Conservation (phyloP, 148 eudicot species). For the Selenicereus undatus region DNA sequence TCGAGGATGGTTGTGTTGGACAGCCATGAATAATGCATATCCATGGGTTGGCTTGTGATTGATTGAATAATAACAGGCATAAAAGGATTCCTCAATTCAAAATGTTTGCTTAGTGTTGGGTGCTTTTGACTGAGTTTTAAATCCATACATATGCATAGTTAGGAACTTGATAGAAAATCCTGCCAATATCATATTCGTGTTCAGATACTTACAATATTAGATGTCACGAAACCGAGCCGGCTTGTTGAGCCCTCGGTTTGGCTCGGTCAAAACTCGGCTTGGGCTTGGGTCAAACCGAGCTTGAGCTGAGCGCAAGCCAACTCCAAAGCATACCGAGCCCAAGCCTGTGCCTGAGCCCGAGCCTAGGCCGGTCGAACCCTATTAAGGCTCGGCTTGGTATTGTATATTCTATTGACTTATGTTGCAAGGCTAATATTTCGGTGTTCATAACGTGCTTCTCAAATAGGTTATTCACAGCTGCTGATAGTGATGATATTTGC, state of each 20-base stretch:
- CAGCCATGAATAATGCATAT: not conserved
- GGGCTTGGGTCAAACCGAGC: too few relatives aligned
- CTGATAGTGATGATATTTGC: constrained; percentile 94
- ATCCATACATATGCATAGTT: not conserved
- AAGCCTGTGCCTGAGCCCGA: too few relatives aligned
- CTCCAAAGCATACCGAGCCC: too few relatives aligned
- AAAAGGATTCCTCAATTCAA: not conserved
- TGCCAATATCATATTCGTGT: not conserved
- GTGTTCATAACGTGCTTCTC: constrained; percentile 23
- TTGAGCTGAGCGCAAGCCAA: too few relatives aligned
- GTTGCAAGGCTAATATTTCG: constrained; percentile 27
- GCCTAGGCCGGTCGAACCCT: too few relatives aligned
- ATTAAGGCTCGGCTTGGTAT: not conserved
- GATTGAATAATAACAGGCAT: not conserved
- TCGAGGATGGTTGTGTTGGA: not conserved
- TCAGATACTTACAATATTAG: too few relatives aligned
- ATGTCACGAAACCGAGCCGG: too few relatives aligned
- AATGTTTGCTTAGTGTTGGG: not conserved
- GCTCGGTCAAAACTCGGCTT: too few relatives aligned
- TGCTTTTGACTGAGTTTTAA: not conserved
- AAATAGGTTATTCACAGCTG: constrained; percentile 96
- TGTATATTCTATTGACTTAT: constrained; percentile 2
- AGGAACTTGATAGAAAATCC: not conserved
- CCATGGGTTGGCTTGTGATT: not conserved
- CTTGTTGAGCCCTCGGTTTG: too few relatives aligned